phyloP scores from a whole-genome alignment of 768 basidiomycete species.

The Candolleomyces aberdarensis region DNA sequence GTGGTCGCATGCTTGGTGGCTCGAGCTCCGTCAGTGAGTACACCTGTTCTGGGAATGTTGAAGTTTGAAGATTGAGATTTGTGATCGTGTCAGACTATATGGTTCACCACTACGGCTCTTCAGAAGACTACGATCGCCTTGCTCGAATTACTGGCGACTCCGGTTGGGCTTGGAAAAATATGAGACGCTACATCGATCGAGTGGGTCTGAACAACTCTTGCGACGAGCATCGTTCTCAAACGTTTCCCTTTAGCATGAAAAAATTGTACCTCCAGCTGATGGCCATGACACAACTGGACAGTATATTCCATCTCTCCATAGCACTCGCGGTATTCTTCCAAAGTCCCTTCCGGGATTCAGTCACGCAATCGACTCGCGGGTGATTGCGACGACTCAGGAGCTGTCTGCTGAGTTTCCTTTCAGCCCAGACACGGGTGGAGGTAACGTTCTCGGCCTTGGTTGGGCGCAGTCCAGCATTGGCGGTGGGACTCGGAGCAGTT shows the following conservation, averaged over 20 bases:
- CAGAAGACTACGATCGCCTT: constrained; percentile 51
- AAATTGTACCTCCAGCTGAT: constrained; percentile 23
- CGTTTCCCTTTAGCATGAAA: constrained; percentile 17
- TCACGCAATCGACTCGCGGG: constrained; percentile 13
- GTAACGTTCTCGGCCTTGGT: constrained; percentile 5
- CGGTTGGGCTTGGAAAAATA: constrained; percentile 36
- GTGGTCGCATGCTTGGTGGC: constrained; percentile 11
- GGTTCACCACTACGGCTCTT: constrained; percentile 24
- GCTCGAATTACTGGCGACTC: constrained; percentile 40
- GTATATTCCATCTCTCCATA: constrained; percentile 29
- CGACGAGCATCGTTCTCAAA: not conserved
- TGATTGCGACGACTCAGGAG: constrained; percentile 16
- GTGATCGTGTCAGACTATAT: constrained; percentile 14
- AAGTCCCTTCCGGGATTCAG: constrained; percentile 22
- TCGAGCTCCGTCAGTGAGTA: constrained; percentile 14
- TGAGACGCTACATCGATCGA: constrained; percentile 22
- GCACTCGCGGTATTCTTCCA: constrained; percentile 19
- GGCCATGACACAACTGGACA: constrained; percentile 28
- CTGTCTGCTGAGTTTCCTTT: constrained; percentile 6
- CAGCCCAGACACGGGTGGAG: constrained; percentile 5
- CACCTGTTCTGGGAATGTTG: not conserved
- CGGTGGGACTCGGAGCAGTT: constrained; percentile 14
- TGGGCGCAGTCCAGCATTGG: constrained; percentile 7
- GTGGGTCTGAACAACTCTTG: constrained; percentile 9
- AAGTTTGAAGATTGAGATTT: not conserved